phyloP scores from a whole-genome alignment of 495 filamentous ascomycete genomes.

The Cryomyces antarcticus region DNA sequence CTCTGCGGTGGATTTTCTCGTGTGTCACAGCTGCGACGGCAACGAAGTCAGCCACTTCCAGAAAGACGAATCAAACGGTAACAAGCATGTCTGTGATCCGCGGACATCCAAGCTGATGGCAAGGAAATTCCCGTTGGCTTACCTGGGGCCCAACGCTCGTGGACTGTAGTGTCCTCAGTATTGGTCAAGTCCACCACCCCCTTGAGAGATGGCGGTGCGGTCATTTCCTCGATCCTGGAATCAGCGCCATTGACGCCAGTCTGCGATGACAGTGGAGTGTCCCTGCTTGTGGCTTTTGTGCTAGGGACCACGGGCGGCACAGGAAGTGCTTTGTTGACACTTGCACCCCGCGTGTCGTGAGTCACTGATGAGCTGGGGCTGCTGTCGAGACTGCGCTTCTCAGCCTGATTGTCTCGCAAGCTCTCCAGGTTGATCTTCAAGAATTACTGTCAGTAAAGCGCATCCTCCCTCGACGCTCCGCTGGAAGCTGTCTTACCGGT shows the following conservation, averaged over 20 bases:
- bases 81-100: background rate
- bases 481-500: too few species aligned
- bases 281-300: background rate
- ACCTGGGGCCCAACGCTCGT: slow-evolving; percentile 11
- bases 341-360: background rate
- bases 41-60: background rate
- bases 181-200: slow-evolving; percentile 10
- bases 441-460: too few species aligned
- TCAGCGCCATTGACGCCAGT: background rate
- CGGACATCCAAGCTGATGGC: background rate
- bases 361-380: background rate
- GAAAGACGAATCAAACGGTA: background rate
- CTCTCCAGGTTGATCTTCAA: too few species aligned
- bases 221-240: background rate
- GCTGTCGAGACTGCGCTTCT: background rate
- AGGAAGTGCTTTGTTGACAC: background rate
- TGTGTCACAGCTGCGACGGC: slow-evolving; percentile 28
- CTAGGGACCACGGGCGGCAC: background rate
- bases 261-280: background rate
- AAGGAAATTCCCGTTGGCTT: background rate
- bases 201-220: slow-evolving; percentile 1
- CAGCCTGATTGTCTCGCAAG: too few species aligned
- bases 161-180: slow-evolving; percentile 10
- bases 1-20: slow-evolving; percentile 25
- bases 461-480: too few species aligned